These are phyloP conservation scores for Tuber umbilicatum DNA, from an alignment of 495 filamentous ascomycete genomes.

Conservation along the genomic window DNA sequence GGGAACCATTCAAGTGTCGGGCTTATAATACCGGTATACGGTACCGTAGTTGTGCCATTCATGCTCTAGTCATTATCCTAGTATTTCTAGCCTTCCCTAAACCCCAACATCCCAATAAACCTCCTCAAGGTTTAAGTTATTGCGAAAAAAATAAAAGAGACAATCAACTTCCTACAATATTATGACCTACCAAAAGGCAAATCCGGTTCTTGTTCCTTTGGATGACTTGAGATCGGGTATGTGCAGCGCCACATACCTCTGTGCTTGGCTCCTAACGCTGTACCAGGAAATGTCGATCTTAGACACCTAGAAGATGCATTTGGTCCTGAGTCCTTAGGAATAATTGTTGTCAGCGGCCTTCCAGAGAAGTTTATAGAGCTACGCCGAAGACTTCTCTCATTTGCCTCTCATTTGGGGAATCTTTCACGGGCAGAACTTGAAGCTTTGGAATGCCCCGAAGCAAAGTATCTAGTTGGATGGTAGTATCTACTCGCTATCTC, in stretches of 20 bases:
- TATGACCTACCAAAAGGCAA: conserved; percentile 25
- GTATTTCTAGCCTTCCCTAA: not conserved
- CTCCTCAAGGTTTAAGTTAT: not conserved
- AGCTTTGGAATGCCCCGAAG: conserved; percentile 57
- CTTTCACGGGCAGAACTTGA: conserved; percentile 64
- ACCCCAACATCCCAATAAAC: not conserved
- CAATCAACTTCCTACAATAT: conserved; percentile 1
- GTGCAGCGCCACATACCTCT: not conserved
- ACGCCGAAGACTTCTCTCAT: conserved; percentile 68
- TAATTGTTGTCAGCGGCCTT: conserved; percentile 83
- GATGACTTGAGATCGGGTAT: conserved; percentile 31
- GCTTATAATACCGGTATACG: too few species aligned
- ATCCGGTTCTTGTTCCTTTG: conserved; percentile 36
- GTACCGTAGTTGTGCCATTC: too few species aligned
- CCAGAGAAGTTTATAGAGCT: conserved; percentile 61
- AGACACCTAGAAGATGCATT: conserved; percentile 76
- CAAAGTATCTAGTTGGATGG: conserved; percentile 62
- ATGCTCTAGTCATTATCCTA: too few species aligned
- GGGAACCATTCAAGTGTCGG: too few species aligned
- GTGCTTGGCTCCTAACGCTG: not conserved
- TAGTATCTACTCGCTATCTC: not conserved
- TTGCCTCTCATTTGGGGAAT: conserved; percentile 82
- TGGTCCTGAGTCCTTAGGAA: conserved; percentile 83
- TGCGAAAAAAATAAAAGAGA: not conserved
- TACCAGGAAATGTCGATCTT: conserved; percentile 62